These are phyloP conservation scores for Beta macrorhiza DNA, from an alignment of 179 eudicot genomes.

Conservation along the genomic window DNA sequence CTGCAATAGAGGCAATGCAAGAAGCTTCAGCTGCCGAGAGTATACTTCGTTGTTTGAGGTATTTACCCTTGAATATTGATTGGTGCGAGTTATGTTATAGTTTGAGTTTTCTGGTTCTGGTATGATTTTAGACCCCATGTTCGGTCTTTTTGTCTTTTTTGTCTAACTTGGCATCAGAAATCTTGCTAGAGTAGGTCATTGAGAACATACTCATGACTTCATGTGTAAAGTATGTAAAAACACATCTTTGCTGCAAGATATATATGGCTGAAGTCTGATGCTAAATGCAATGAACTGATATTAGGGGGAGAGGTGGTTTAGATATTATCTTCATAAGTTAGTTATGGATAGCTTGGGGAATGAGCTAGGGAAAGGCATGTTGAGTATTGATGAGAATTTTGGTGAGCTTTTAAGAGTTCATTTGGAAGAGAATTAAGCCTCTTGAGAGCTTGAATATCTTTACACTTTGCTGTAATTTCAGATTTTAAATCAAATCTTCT, in stretches of 20 bases:
- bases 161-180: neutral
- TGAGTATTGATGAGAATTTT: no score
- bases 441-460: no score
- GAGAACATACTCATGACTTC: neutral
- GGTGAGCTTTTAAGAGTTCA: no score
- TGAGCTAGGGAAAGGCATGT: no score
- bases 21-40: constrained; percentile 89
- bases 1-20: constrained; percentile 83
- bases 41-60: constrained; percentile 82
- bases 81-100: neutral
- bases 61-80: neutral
- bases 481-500: no score
- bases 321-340: no score
- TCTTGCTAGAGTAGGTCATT: neutral
- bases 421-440: no score
- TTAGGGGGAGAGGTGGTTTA: no score
- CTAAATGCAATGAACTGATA: no score
- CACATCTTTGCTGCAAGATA: neutral
- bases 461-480: no score
- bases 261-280: no score
- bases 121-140: neutral
- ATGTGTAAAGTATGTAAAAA: neutral
- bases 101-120: neutral
- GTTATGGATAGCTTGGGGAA: no score
- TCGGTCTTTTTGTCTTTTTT: neutral